Evolutionary conservation across 2,329 filamentous ascomycete genomes (phyloP), one percentile per base, ranked within the genome.

Genomic region (Chaetomiaceae sp.): DNA sequence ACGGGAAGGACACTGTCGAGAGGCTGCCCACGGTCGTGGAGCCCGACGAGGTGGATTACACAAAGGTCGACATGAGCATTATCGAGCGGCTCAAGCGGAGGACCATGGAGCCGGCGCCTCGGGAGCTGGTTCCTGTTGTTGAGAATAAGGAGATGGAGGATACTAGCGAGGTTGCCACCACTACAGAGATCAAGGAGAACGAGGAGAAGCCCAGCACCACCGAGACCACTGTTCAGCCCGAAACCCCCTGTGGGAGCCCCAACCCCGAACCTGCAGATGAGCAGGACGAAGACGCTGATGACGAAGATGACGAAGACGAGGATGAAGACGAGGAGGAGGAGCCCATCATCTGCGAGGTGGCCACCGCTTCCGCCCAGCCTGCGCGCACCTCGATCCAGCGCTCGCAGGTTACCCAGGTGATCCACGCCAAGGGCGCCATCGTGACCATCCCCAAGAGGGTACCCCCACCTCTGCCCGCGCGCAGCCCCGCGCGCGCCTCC

Each of bases 401-500:
- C 2, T 83, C 87, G 1, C 82, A 87, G 51, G 78, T 83, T 51
- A 82, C 87, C 3, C 83, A 87, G 50, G 79, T 83, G 51, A 83
- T 91, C 53, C 78, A 80, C 27, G 86, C 83, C 36, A 87, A 88
- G 65, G 89, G 90, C 22, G 86, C 87, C 47, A 75, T 96, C 47
- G 89, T 96, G 25, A 91, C 83, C 42, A 95, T 96, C 54, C 84
- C 88, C 12, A 95, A 92, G 71, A 81, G 90, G 33, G 71, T 85
- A 1, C 82, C 89, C 1, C 91, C 91, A 1, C 84, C 88, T 8
- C 78, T 96, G 12, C 91, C 91, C 1, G 78, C 82, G 3, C 79
- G 91, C 44, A 95, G 88, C 65, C 87, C 89, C 1, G 84, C 84
- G 68, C 61, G 89, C 75, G 66, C 70, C 20, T 82, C 80, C 3